phyloP scores from a whole-genome alignment of 2,329 filamentous ascomycete genomes.

The Kalmusia sp. region DNA sequence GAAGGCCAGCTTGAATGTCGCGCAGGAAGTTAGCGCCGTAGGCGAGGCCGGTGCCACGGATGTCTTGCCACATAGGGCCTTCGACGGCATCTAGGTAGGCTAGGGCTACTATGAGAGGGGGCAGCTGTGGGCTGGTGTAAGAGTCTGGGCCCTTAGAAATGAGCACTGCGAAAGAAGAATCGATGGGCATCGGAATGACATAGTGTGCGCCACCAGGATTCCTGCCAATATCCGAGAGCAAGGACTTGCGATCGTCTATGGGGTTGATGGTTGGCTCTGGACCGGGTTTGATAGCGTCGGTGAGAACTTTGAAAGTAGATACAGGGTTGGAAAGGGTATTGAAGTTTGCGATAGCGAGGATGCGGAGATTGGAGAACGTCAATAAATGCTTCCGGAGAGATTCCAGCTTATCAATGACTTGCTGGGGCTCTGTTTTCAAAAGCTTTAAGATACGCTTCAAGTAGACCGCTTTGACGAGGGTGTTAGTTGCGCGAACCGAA shows the following conservation, averaged over 20 bases:
- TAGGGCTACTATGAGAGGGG: slow-evolving; percentile 84
- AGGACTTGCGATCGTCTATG: slow-evolving; percentile 71
- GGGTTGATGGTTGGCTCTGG: slow-evolving; percentile 66
- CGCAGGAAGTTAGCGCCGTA: slow-evolving; percentile 85
- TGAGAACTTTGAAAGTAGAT: slow-evolving; percentile 74
- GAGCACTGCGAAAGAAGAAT: slow-evolving; percentile 87
- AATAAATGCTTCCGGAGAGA: slow-evolving; percentile 78
- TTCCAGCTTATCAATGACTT: slow-evolving; percentile 79
- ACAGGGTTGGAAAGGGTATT: slow-evolving; percentile 77
- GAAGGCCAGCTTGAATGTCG: slow-evolving; percentile 77
- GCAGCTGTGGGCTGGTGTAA: slow-evolving; percentile 78
- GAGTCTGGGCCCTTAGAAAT: slow-evolving; percentile 76
- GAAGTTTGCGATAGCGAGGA: slow-evolving; percentile 84
- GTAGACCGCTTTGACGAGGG: slow-evolving; percentile 86
- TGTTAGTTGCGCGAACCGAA: slow-evolving; percentile 77
- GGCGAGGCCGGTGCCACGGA: slow-evolving; percentile 90
- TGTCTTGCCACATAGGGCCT: slow-evolving; percentile 91
- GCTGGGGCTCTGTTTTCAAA: slow-evolving; percentile 76
- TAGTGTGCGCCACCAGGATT: slow-evolving; percentile 77
- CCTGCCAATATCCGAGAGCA: slow-evolving; percentile 78
- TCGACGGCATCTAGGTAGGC: slow-evolving; percentile 93
- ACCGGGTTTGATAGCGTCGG: slow-evolving; percentile 57
- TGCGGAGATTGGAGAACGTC: slow-evolving; percentile 82
- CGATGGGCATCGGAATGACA: slow-evolving; percentile 89
- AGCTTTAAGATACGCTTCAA: slow-evolving; percentile 84